phyloP scores from a whole-genome alignment of 2,329 filamentous ascomycete species.

The Sporothrix variecibatus region DNA sequence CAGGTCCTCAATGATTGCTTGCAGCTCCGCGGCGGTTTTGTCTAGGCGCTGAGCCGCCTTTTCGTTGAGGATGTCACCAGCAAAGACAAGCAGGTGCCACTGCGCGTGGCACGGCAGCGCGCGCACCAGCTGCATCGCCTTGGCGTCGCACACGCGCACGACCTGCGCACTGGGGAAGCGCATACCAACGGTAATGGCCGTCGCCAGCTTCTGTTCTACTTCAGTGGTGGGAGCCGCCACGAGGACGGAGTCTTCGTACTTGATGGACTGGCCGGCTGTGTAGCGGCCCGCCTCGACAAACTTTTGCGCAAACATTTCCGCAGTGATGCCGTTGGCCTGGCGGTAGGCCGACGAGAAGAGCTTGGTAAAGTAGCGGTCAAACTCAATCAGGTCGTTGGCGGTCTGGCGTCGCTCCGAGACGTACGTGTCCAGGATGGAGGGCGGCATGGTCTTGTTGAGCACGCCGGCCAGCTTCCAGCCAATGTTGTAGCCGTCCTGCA shows the following conservation, averaged over 20 bases:
- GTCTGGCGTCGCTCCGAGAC: slow-evolving; percentile 54
- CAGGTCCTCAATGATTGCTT: slow-evolving; percentile 25
- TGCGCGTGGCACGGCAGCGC: slow-evolving; percentile 49
- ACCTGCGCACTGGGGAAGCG: slow-evolving; percentile 60
- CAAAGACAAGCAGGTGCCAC: slow-evolving; percentile 56
- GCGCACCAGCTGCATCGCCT: slow-evolving; percentile 55
- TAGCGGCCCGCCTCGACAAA: slow-evolving; percentile 60
- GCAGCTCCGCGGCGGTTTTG: slow-evolving; percentile 31
- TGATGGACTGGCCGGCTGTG: slow-evolving; percentile 60
- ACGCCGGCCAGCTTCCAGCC: slow-evolving; percentile 60
- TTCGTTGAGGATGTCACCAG: slow-evolving; percentile 49
- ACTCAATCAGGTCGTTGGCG: slow-evolving; percentile 60
- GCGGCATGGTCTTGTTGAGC: slow-evolving; percentile 46
- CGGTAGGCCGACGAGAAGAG: slow-evolving; percentile 52
- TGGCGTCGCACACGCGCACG: slow-evolving; percentile 61
- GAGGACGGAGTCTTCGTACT: slow-evolving; percentile 54
- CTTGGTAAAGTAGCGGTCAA: slow-evolving; percentile 57
- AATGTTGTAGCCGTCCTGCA: slow-evolving; percentile 64
- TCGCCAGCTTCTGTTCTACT: slow-evolving; percentile 28
- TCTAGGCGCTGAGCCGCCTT: background rate
- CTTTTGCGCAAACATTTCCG: slow-evolving; percentile 55
- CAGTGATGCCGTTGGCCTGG: slow-evolving; percentile 43
- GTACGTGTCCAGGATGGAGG: slow-evolving; percentile 54
- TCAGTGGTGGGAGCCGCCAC: slow-evolving; percentile 30
- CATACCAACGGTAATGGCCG: slow-evolving; percentile 49